Base-by-base conservation (phyloP, 2,329 filamentous ascomycete species). In the Neofusicoccum parvum region DNA sequence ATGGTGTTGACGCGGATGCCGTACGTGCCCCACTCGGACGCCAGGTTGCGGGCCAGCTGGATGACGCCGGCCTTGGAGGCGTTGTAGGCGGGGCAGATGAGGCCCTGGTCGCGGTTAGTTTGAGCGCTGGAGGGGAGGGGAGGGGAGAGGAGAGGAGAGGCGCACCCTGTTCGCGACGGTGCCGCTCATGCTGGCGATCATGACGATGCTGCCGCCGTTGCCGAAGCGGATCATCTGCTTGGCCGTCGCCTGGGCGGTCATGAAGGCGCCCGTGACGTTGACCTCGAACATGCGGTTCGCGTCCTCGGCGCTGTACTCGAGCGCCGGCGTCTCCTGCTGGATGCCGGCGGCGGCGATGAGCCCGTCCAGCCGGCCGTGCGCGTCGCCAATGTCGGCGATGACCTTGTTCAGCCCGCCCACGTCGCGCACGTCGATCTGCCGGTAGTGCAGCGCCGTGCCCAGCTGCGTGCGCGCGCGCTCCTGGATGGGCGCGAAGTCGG, bases 1-100 rank as follows among this genome's bases (percentile, higher is more conserved):
- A 95, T 86, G 14, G 90, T 92, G 80, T 95, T 94, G 67, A 94
- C 89, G 2, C 91, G 86, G 72, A 95, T 94, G 43, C 87, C 87
- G 74, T 90, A 79, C 70, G 82, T 76, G 53, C 90, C 90, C 90
- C 90, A 92, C 76, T 94, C 91, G 10, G 85, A 79, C 1, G 90
- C 90, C 9, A 93, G 82, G 74, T 89, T 92, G 66, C 89, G 86
- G 0, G 79, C 87, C 1, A 93, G 84, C 77, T 92, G 90, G 63
- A 92, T 78, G 5, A 93, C 90, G 3, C 86, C 91, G 3, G 90
- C 89, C 76, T 93, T 93, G 60, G 87, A 90, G 27, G 90, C 85
- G 72, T 93, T 93, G 81, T 93, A 93, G 10, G 88, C 89, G 0
- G 86, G 81, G 65, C 85, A 89, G n/a, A 86, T 82, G 43, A 89